Base-by-base conservation (phyloP, 139 green algal species). In the Pycnococcus provasolii region DNA sequence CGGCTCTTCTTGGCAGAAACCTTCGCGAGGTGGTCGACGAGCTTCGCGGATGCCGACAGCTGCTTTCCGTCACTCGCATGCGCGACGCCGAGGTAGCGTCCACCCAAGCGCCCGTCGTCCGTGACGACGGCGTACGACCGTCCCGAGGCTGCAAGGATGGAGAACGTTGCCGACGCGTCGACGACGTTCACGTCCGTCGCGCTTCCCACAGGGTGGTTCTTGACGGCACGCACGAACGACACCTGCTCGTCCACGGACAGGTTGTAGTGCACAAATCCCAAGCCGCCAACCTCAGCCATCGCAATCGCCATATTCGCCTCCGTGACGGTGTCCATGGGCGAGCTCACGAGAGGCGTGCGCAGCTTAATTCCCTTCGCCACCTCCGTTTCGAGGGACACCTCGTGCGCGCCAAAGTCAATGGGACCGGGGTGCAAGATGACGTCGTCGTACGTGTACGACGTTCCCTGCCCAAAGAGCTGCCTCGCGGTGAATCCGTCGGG, bases 251-350 rank as follows among this genome's bases (percentile, higher is more conserved):
- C 87, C 0, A 45, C 45, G 4, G 81, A 91, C 78, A 87, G 90
- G 83, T 99, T 99, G 82, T 98, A 98, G 82, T 99, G 93, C 42
- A 99, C 66, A 74, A 99, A 94, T 42, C 93, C 93, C 66, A 96
- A 88, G 66, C 89, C 92, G 15, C 92, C 92, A 59, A 95, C 82
- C 58, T 71, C 76, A 1, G 94, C 94, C 94, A 99, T 98, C 0
- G 90, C 88, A 42, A 90, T 80, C 5, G 94, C 94, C 94, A 99
- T 99, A 42, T 86, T 73, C 2, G 79, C 81, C 75, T 97, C 94
- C 3, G 94, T 99, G 0, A 99, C 94, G n/a, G 75, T 80, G 80
- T 98, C 92, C 92, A 98, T 98, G 6, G 93, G 93, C 0, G 87
- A 93, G 59, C 77, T 90, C 44, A 97, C 88, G 6, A 97, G 74